Evolutionary conservation across 495 filamentous ascomycete species (phyloP).

Genomic region (Pyronema domesticum): DNA sequence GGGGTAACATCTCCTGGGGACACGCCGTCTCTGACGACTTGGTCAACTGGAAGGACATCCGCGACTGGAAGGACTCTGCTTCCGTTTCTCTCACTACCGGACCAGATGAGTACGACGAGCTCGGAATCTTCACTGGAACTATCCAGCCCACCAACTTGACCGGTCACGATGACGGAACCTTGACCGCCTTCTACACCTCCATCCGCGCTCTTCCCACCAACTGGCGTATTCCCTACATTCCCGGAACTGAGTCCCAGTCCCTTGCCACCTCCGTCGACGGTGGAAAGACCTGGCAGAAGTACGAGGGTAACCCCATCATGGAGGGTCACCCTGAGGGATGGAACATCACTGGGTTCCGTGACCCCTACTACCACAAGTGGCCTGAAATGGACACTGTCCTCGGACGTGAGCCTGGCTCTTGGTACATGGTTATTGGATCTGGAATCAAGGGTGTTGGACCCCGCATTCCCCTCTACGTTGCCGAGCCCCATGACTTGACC

Average conservation of each 20-base stretch:
- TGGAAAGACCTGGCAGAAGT: slow-evolving; percentile 34
- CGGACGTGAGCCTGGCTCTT: slow-evolving; percentile 22
- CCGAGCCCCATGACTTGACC: slow-evolving; percentile 30
- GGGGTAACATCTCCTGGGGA: slow-evolving; percentile 32
- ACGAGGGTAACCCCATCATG: slow-evolving; percentile 35
- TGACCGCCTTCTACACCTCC: slow-evolving; percentile 36
- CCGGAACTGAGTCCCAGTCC: slow-evolving; percentile 35
- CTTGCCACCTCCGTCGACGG: slow-evolving; percentile 33
- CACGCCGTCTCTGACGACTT: slow-evolving; percentile 24
- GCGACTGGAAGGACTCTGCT: slow-evolving; percentile 23
- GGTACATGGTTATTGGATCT: slow-evolving; percentile 36
- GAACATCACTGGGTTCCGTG: slow-evolving; percentile 38
- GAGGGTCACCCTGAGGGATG: slow-evolving; percentile 28
- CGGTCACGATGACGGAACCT: slow-evolving; percentile 27
- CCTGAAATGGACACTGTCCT: slow-evolving; percentile 28
- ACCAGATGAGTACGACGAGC: slow-evolving; percentile 31
- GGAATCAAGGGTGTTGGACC: slow-evolving; percentile 34
- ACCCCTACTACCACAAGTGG: slow-evolving; percentile 35
- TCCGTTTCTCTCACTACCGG: slow-evolving; percentile 17
- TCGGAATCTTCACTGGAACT: slow-evolving; percentile 38
- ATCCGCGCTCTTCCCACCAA: slow-evolving; percentile 35
- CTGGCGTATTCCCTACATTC: slow-evolving; percentile 31
- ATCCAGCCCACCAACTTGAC: slow-evolving; percentile 29
- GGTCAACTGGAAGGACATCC: slow-evolving; percentile 26
- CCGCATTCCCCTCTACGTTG: slow-evolving; percentile 35